These are phyloP conservation scores for Hemisphaericaspora xylofermentans DNA, from an alignment of 1,139 yeast species.

Conservation along the genomic window DNA sequence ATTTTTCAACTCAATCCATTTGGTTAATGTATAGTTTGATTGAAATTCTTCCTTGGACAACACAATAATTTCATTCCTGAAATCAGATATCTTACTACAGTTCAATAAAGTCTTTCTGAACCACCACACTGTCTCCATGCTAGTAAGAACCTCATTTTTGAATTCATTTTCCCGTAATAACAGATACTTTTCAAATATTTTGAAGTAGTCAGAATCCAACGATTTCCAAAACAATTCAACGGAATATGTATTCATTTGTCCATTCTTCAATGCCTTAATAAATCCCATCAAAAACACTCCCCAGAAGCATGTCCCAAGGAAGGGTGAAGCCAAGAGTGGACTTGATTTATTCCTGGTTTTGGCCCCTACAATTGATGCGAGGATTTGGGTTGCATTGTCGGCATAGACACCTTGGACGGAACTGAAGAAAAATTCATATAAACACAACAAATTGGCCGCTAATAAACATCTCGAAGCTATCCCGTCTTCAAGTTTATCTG, in stretches of 20 bases:
- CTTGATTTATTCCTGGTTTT: conserved; percentile 18
- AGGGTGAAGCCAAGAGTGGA: conserved; percentile 28
- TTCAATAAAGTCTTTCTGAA: conserved; percentile 31
- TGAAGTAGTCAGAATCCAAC: conserved; percentile 32
- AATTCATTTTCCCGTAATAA: conserved; percentile 3
- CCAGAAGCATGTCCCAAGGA: conserved; percentile 38
- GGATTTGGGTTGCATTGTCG: conserved; percentile 35
- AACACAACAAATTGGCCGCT: conserved; percentile 38
- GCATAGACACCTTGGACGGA: conserved; percentile 38
- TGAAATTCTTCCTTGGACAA: conserved; percentile 26
- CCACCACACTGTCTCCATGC: conserved; percentile 37
- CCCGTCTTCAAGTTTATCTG: conserved; percentile 26
- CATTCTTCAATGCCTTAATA: conserved; percentile 33
- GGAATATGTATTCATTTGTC: conserved; percentile 32
- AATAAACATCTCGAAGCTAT: conserved; percentile 36
- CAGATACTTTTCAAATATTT: conserved; percentile 18
- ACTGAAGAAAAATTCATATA: conserved; percentile 39
- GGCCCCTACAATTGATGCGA: conserved; percentile 27
- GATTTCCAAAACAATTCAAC: conserved; percentile 31
- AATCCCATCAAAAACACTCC: conserved; percentile 36
- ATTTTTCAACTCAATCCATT: conserved; percentile 30
- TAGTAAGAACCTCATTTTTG: conserved; percentile 10
- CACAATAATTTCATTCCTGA: conserved; percentile 27
- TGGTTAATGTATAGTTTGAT: conserved; percentile 21
- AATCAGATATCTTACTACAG: conserved; percentile 31